phyloP scores from a whole-genome alignment of 2,329 filamentous ascomycete species.

The Penicillium sp. region DNA sequence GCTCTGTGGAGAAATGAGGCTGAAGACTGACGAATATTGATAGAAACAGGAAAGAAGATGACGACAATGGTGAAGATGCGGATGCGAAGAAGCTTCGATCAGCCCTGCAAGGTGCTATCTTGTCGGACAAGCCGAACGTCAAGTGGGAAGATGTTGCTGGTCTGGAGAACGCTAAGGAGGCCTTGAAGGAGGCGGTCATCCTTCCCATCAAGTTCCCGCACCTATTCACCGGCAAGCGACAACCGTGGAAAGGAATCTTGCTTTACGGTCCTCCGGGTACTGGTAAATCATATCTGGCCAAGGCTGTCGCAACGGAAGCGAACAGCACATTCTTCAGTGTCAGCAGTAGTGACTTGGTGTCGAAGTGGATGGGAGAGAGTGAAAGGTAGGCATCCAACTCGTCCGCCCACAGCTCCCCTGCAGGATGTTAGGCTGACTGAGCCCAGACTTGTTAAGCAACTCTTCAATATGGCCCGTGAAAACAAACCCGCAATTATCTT shows the following conservation, averaged over 20 bases:
- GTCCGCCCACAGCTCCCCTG: not conserved
- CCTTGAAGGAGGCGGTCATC: conserved; percentile 95
- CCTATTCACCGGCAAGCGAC: conserved; percentile 90
- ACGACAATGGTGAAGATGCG: conserved; percentile 69
- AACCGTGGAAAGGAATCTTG: conserved; percentile 97
- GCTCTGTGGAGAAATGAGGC: not conserved
- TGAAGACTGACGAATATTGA: conserved; percentile 1
- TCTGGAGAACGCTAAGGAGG: conserved; percentile 90
- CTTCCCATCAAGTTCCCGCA: conserved; percentile 98
- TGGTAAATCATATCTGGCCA: conserved; percentile 95
- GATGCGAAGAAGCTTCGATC: conserved; percentile 94
- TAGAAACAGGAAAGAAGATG: conserved; percentile 51
- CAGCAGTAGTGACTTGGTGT: conserved; percentile 93
- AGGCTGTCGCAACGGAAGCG: conserved; percentile 95
- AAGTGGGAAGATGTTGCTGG: conserved; percentile 98
- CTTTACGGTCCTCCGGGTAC: conserved; percentile 95
- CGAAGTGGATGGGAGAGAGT: conserved; percentile 99
- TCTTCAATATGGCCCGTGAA: conserved; percentile 97
- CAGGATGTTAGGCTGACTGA: conserved; percentile 10
- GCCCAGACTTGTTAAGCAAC: conserved; percentile 81
- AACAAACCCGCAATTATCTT: conserved; percentile 99
- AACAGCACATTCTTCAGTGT: conserved; percentile 99
- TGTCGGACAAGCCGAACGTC: conserved; percentile 93
- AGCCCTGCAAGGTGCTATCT: conserved; percentile 84
- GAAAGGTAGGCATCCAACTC: conserved; percentile 66